Base-by-base conservation (phyloP, 257 asterid species). In the Solanum sitiens region DNA sequence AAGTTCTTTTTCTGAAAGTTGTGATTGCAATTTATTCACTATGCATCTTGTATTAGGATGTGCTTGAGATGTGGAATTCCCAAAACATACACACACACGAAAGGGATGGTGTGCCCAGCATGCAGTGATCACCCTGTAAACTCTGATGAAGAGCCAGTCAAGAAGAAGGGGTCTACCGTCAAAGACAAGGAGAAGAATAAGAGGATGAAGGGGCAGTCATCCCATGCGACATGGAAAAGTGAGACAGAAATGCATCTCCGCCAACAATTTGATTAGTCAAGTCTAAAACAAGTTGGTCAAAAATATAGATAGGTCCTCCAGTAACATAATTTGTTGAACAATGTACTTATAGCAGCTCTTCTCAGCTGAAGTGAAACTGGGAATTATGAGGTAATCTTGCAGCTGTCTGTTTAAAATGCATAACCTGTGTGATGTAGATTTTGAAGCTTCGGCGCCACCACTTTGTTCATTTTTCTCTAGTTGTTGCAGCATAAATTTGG, bases 221-320 rank as follows among this genome's bases (percentile, higher is more conserved):
- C 99, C 37, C 99, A 96, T 83, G 99, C 99, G 3, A 87, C 98
- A 3, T 97, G 99, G 99, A 97, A 97, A 87, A 97, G 98, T 86
- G 99, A 97, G 91, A 94, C 99, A 7, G 99, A 97, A 92, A 97
- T 97, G 99, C 98, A 95, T 68, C 98, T 96, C 25, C 91, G 99
- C 25, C 99, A 97, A 92, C 99, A 97, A 89, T 97, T 97, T 89
- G 99, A 97, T 91, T 96, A 96, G 92, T 47, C 21, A 35, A 59
- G 71, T 82, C 7, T 27, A 25, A 18, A 79, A 45, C 85, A 80
- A 45, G 30, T 50, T 3, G 85, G 44, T 50, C 44, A 4, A 50
- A 50, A 59, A 50, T 50, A 82, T 82, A 82, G 30, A 12, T 30
- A 82, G 68, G 27, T 50, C 85, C 45, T 47, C 68, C 70, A 30